Evolutionary conservation across 805 yeast genomes (phyloP), one percentile per base, ranked within the genome.

Genomic region (Yamadazyma phyllophila): DNA sequence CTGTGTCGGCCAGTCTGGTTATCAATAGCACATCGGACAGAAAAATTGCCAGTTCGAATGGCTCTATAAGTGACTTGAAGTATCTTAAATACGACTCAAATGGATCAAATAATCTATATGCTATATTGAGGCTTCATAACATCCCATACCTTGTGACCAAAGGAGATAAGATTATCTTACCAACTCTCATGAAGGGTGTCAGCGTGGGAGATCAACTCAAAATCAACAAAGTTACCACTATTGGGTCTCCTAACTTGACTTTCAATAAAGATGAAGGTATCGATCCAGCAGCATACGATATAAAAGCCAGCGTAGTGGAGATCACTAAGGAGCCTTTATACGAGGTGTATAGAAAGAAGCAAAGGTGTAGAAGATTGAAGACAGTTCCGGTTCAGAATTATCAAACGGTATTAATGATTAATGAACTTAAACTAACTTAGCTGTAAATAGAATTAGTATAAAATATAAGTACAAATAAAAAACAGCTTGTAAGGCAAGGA

Each of bases 141-240:
- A 82, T 89, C 65, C 88, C 94, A 36, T 90, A 88, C 59, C 71
- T 94, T 50, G 94, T 94, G 13, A 90, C 98, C 20, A 80, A 83
- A 54, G 99, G 99, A 16, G 99, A 94, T 64, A 78, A 75, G 53
- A 78, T 94, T 43, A 77, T 82, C 17, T 66, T 94, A 33, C 97
- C 97, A 2, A 91, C 80, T 65, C 78, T 81, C 52, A 61, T 94
- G 72, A 84, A 82, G 56, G 78, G 81, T 44, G 94, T 85, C 9
- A 75, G 82, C 43, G 83, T 92, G 3, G 99, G 99, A 14, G 97
- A 91, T 63, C 73, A 74, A n/a, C 71, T 94, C 42, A 68, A 74
- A 39, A 76, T 94, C 60, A 81, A 79, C 50, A 83, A 89, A 56
- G 90, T 92, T 30, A 78, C 84, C 12, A 82, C 89, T 9, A 66